phyloP scores from a whole-genome alignment of 148 eudicot species.

The Fagopyrum tataricum region DNA sequence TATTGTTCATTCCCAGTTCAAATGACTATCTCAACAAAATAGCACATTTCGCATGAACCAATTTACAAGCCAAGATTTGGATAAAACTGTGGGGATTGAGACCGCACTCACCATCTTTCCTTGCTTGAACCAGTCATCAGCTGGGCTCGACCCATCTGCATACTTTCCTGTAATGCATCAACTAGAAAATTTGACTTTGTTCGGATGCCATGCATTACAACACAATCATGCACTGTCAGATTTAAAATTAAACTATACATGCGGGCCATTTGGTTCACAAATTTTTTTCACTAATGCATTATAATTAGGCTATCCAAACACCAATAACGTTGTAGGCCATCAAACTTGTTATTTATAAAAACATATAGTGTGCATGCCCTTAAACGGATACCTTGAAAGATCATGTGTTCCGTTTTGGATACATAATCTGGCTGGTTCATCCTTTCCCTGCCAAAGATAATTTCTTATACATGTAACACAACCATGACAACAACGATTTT shows the following conservation, averaged over 20 bases:
- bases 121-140: constrained; percentile 88
- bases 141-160: constrained; percentile 70
- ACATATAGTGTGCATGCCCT: too few species aligned
- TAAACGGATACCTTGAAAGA: constrained; percentile 1
- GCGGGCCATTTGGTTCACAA: too few species aligned
- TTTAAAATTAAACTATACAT: too few species aligned
- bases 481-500: not conserved
- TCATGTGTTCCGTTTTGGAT: constrained; percentile 15
- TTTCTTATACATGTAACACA: not conserved
- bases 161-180: constrained; percentile 67
- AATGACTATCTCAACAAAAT: not conserved
- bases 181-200: not conserved
- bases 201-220: too few species aligned
- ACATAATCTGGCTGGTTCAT: constrained; percentile 12
- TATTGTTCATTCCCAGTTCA: not conserved
- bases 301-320: too few species aligned
- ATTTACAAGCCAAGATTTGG: not conserved
- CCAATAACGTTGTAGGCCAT: too few species aligned
- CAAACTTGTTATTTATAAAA: too few species aligned
- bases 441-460: constrained; percentile 15
- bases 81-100: not conserved
- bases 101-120: constrained; percentile 58
- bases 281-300: too few species aligned
- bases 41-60: not conserved
- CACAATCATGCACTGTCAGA: too few species aligned